Percentiles rank a stretch among this genome's conserved stretches.
Conservation (phyloP, 306 rosid species). For the Castanopsis chinensis region DNA sequence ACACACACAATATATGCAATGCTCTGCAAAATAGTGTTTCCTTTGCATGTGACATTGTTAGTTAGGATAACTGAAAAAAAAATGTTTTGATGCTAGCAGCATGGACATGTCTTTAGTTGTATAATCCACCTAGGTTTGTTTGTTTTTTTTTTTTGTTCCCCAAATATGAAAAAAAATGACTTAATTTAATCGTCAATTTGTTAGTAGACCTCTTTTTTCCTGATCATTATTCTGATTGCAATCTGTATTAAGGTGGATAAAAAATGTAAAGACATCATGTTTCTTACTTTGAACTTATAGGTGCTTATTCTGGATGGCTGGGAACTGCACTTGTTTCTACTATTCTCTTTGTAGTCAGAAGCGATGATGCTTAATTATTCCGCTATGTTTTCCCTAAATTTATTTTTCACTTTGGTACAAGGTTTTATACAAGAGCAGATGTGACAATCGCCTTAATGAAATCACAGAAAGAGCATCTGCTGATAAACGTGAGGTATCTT, state of each 20-base stretch:
- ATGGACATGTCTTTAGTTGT: not conserved
- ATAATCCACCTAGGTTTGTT: not conserved
- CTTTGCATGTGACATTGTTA: not conserved
- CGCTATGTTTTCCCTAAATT: constrained; percentile 7
- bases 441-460: constrained; percentile 95
- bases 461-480: constrained; percentile 70
- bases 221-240: not conserved
- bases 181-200: not conserved
- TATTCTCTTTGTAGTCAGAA: not conserved
- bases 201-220: not conserved
- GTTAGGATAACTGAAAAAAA: not conserved
- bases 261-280: not conserved
- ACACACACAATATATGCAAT: not conserved
- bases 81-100: not conserved
- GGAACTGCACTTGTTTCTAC: not conserved
- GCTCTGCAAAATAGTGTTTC: not conserved
- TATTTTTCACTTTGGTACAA: constrained; percentile 31
- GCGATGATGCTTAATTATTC: not conserved
- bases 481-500: constrained; percentile 79
- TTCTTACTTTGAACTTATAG: not conserved
- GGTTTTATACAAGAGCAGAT: constrained; percentile 98
- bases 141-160: too few relatives aligned
- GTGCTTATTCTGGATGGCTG: not conserved
- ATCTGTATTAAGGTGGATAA: not conserved
- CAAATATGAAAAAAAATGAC: not conserved